Conservation (phyloP, 768 basidiomycete species). For the Pleurotus cornucopiae region DNA sequence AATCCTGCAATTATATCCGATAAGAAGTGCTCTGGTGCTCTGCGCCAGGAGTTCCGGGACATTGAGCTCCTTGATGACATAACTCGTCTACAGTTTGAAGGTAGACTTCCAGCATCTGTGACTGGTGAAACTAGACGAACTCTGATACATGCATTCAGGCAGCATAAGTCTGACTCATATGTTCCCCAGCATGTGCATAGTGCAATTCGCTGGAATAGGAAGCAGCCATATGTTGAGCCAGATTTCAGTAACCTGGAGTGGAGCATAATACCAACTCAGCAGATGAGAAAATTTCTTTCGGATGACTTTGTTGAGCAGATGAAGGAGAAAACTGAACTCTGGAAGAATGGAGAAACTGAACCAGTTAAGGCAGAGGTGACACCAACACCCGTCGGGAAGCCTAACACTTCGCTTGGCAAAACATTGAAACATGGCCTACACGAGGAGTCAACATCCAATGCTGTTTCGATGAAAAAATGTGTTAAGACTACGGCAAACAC, state of each 20-base stretch:
- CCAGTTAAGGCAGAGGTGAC: too few relatives aligned
- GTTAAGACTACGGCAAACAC: too few relatives aligned
- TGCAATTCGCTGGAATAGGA: not conserved
- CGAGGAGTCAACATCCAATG: too few relatives aligned
- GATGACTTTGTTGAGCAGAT: not conserved
- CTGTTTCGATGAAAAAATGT: too few relatives aligned
- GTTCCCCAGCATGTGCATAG: not conserved
- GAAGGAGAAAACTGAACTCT: not conserved
- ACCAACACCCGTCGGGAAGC: too few relatives aligned
- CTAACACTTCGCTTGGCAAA: too few relatives aligned
- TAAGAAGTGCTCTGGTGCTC: constrained; percentile 16
- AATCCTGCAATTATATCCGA: constrained; percentile 17
- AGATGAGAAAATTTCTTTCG: not conserved
- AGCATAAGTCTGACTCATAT: not conserved
- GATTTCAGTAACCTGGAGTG: not conserved
- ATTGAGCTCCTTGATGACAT: constrained; percentile 32
- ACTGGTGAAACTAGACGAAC: constrained; percentile 14
- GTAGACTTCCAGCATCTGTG: constrained; percentile 13
- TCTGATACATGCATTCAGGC: not conserved
- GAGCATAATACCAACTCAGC: not conserved
- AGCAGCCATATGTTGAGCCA: not conserved
- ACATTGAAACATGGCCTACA: too few relatives aligned
- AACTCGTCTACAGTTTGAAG: constrained; percentile 18
- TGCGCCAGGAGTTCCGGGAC: constrained; percentile 25
- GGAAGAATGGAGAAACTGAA: too few relatives aligned